Percentiles rank a stretch among this genome's conserved stretches.
Conservation (phyloP, 75 land plant genomes). For the Selaginella tamariscina region DNA sequence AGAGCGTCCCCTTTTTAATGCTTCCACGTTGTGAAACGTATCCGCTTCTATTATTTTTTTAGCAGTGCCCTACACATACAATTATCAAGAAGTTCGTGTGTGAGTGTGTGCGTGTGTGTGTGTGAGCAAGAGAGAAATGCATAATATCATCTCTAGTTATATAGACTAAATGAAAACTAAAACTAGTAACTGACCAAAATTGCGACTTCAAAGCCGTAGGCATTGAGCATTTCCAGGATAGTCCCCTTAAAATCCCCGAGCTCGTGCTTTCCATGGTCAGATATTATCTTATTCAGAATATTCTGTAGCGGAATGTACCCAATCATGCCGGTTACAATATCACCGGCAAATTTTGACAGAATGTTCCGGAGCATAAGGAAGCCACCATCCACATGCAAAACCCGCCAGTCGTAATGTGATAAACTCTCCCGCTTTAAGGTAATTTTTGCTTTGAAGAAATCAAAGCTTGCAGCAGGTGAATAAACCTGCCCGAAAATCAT, state of each 20-base stretch:
- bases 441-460: not conserved
- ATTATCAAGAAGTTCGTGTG: not conserved
- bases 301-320: conserved; percentile 67
- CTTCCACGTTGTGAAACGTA: conserved; percentile 56
- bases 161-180: not conserved
- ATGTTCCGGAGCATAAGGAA: conserved; percentile 25
- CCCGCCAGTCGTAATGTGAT: not conserved
- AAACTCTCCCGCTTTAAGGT: not conserved
- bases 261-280: conserved; percentile 74
- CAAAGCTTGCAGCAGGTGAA: conserved; percentile 35
- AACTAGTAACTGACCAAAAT: conserved; percentile 52
- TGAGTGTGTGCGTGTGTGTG: not conserved
- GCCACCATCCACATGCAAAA: not conserved
- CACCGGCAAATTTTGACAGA: conserved; percentile 58
- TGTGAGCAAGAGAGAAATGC: not conserved
- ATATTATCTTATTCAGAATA: conserved; percentile 74
- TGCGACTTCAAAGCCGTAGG: conserved; percentile 81
- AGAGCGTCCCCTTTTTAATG: conserved; percentile 62
- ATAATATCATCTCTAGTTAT: too few species aligned
- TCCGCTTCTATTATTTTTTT: conserved; percentile 90
- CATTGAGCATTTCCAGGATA: conserved; percentile 83
- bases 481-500: conserved; percentile 39
- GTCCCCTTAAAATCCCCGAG: conserved; percentile 89
- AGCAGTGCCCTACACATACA: conserved; percentile 58
- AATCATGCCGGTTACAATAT: conserved; percentile 87